phyloP scores from a whole-genome alignment of 2,329 filamentous ascomycete genomes.

The Hypomyces rosellus region DNA sequence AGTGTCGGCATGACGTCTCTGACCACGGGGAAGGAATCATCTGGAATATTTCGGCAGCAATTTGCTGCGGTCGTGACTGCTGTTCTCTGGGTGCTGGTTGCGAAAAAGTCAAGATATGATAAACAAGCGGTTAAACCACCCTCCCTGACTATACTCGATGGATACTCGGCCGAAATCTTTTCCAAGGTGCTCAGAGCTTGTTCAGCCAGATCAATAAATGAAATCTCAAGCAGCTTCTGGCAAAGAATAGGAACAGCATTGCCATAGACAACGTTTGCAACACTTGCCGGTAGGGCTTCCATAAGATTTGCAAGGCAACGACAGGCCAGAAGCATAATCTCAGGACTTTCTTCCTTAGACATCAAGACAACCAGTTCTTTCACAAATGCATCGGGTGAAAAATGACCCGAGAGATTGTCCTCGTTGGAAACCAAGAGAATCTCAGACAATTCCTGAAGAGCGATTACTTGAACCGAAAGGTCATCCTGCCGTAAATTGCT shows the following conservation, averaged over 20 bases:
- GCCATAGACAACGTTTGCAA: constrained; percentile 95
- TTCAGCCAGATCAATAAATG: constrained; percentile 95
- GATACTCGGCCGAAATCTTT: constrained; percentile 96
- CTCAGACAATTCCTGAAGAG: constrained; percentile 87
- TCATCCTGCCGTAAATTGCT: constrained; percentile 74
- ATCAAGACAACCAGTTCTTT: constrained; percentile 90
- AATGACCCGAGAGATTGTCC: constrained; percentile 91
- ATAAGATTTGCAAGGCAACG: constrained; percentile 94
- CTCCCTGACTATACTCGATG: constrained; percentile 88
- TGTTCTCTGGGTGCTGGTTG: constrained; percentile 91
- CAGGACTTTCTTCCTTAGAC: constrained; percentile 91
- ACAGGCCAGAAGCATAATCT: constrained; percentile 95
- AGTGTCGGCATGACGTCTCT: constrained; percentile 95
- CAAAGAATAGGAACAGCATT: constrained; percentile 91
- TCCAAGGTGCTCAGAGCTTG: constrained; percentile 94
- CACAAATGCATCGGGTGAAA: constrained; percentile 88
- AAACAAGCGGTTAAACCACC: constrained; percentile 93
- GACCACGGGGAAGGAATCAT: constrained; percentile 87
- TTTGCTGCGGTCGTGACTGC: constrained; percentile 97
- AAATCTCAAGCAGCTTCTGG: constrained; percentile 90
- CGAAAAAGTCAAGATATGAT: constrained; percentile 94
- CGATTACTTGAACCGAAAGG: constrained; percentile 85
- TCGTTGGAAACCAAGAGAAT: constrained; percentile 92
- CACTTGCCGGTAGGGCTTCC: constrained; percentile 90
- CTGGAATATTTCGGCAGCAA: constrained; percentile 92